Conservation (phyloP, 2,329 filamentous ascomycete species). For the Xylariales sp. region DNA sequence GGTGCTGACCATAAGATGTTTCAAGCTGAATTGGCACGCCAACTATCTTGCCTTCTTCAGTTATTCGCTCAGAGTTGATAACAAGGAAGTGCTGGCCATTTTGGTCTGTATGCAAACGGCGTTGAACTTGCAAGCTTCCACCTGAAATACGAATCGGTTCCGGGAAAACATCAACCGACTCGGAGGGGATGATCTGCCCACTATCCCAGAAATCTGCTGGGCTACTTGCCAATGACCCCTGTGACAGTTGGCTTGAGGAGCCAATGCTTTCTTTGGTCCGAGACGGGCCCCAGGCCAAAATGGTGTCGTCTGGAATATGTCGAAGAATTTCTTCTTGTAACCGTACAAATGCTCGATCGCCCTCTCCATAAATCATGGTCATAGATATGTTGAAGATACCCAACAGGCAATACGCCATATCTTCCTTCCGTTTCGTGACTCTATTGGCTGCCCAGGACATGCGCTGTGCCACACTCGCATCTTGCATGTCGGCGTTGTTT, state of each 20-base stretch:
- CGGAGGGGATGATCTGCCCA: background rate
- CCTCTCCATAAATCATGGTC: background rate
- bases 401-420: background rate
- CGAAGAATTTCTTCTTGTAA: slow-evolving; percentile 3
- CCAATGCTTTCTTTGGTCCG: background rate
- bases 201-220: background rate
- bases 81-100: background rate
- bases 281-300: background rate
- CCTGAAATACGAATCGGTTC: background rate
- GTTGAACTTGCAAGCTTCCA: background rate
- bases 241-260: background rate
- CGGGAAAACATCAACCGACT: background rate
- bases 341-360: background rate
- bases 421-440: background rate
- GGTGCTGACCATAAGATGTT: background rate
- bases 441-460: slow-evolving; percentile 1
- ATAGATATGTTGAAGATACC: background rate
- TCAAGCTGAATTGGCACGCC: background rate
- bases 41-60: background rate
- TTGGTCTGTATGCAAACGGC: background rate
- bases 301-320: background rate
- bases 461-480: background rate
- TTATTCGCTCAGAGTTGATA: background rate
- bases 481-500: background rate
- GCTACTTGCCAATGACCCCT: background rate